Evolutionary conservation across 176 grass and related monocot species (phyloP).

Genomic region (Carex kokanica): DNA sequence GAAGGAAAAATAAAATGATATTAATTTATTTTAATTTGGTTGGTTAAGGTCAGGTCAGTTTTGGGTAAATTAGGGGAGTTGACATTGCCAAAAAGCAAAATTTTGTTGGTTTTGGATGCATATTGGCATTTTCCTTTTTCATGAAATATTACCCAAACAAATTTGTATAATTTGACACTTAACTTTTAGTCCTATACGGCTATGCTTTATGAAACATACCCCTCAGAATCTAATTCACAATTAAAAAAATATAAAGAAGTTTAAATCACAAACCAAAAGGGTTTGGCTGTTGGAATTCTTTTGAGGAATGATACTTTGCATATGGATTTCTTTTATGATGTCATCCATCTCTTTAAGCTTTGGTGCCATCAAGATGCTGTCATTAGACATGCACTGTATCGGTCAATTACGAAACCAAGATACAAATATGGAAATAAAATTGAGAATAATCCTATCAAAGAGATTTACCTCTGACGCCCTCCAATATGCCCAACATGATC

Average conservation of each 20-base stretch:
- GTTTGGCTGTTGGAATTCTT: slow-evolving; percentile 38
- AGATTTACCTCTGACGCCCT: slow-evolving; percentile 61
- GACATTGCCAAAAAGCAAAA: neutral
- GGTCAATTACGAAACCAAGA: neutral
- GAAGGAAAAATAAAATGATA: neutral
- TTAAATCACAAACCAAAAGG: slow-evolving; percentile 58
- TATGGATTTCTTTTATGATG: slow-evolving; percentile 73
- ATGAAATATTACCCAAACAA: neutral
- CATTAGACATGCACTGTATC: slow-evolving; percentile 30
- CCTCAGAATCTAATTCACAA: neutral
- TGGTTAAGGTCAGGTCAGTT: neutral
- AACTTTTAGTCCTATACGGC: neutral
- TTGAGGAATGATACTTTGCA: slow-evolving; percentile 33
- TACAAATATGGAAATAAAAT: slow-evolving; percentile 6
- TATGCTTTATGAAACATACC: neutral
- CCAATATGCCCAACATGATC: slow-evolving; percentile 94
- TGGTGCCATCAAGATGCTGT: slow-evolving; percentile 71
- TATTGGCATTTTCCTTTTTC: neutral
- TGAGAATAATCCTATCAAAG: neutral
- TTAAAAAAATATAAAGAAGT: slow-evolving; percentile 11
- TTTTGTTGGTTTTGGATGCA: neutral
- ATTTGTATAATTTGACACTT: neutral
- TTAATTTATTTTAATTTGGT: slow-evolving; percentile 12
- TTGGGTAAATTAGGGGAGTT: neutral
- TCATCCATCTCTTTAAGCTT: slow-evolving; percentile 98